Percentiles rank a stretch among this genome's conserved stretches.
These are phyloP conservation scores for Ustilago nuda DNA, from an alignment of 1,284 basidiomycete genomes.

Conservation along the genomic window DNA sequence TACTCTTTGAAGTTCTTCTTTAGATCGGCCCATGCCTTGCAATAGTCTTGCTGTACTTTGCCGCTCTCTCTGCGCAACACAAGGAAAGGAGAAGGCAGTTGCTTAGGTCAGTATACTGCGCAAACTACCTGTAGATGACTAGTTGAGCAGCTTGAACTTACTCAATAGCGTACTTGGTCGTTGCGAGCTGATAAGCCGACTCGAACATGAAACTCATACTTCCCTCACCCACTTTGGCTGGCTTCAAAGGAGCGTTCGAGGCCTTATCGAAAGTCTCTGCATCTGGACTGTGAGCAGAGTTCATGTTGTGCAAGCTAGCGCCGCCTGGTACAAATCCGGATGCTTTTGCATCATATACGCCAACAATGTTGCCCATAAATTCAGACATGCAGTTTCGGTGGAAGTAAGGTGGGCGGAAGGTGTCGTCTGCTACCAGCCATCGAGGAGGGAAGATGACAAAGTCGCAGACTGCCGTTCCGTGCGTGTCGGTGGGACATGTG, in stretches of 20 bases:
- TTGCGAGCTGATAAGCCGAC: constrained; percentile 57
- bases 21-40: constrained; percentile 45
- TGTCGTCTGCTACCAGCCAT: constrained; percentile 45
- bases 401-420: constrained; percentile 54
- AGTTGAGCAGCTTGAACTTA: neutral
- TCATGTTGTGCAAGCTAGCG: constrained; percentile 60
- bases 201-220: constrained; percentile 65
- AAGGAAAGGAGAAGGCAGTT: neutral
- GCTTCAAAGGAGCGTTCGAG: constrained; percentile 36
- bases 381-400: constrained; percentile 53
- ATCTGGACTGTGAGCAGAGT: constrained; percentile 62
- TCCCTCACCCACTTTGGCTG: constrained; percentile 51
- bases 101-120: neutral
- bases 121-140: neutral
- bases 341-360: constrained; percentile 55
- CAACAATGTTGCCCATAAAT: constrained; percentile 53
- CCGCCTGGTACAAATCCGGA: constrained; percentile 53
- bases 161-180: constrained; percentile 57
- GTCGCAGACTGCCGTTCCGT: constrained; percentile 73
- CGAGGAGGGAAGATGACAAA: constrained; percentile 59
- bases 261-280: constrained; percentile 52
- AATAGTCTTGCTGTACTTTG: constrained; percentile 59
- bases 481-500: constrained; percentile 71
- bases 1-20: constrained; percentile 30
- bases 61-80: constrained; percentile 43